These are phyloP conservation scores for Setomelanomma holmii DNA, from an alignment of 2,329 filamentous ascomycete genomes.

Conservation along the genomic window DNA sequence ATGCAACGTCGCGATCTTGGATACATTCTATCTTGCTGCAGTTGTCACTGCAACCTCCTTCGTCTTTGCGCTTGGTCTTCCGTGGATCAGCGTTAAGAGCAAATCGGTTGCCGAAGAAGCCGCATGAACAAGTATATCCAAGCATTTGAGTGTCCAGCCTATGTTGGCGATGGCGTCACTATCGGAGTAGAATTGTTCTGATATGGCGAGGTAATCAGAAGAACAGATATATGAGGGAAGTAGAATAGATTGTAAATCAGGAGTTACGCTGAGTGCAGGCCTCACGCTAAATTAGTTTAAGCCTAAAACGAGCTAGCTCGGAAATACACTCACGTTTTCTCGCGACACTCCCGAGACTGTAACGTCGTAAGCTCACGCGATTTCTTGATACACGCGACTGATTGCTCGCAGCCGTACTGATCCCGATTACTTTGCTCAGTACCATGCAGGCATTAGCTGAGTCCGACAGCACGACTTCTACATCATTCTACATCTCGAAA, in stretches of 20 bases:
- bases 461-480: not conserved
- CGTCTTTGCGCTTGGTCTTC: constrained; percentile 61
- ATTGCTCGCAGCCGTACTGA: not conserved
- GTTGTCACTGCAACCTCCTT: constrained; percentile 47
- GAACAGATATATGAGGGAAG: no score
- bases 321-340: not conserved
- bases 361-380: no score
- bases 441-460: not conserved
- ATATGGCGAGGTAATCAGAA: no score
- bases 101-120: not conserved
- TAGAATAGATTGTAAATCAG: no score
- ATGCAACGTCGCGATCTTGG: constrained; percentile 66
- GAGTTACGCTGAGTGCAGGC: no score
- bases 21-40: constrained; percentile 62
- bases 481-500: constrained; percentile 29
- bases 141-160: not conserved
- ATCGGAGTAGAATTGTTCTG: no score
- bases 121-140: not conserved
- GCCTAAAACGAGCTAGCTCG: not conserved
- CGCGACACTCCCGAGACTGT: not conserved
- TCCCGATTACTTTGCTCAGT: not conserved
- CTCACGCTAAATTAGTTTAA: not conserved
- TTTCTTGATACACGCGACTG: no score
- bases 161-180: no score
- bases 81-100: constrained; percentile 64